Conservation (phyloP, 75 land plant genomes). For the Picea glauca region DNA sequence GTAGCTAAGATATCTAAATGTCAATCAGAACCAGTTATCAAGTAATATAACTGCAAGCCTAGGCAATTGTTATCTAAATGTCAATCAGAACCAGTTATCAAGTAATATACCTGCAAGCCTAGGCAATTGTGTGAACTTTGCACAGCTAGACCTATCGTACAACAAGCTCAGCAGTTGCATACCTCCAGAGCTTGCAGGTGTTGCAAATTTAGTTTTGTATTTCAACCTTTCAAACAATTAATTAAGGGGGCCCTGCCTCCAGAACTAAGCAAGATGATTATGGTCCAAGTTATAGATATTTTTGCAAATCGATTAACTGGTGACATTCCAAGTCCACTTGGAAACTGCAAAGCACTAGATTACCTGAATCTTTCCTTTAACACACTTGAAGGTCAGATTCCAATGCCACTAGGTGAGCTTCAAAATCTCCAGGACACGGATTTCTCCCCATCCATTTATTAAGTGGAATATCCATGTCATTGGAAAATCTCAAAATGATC, state of each 20-base stretch:
- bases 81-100: not conserved
- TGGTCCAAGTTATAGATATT: slow-evolving; percentile 19
- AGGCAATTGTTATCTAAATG: not conserved
- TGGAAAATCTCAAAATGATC: slow-evolving; percentile 8
- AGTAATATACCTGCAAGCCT: not conserved
- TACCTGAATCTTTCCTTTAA: slow-evolving; percentile 16
- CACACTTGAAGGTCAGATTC: slow-evolving; percentile 14
- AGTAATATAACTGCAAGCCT: not conserved
- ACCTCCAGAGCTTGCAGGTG: not conserved
- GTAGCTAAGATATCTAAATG: not conserved
- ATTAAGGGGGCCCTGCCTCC: not conserved
- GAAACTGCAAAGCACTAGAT: slow-evolving; percentile 13
- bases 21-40: not conserved
- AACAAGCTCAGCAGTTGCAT: not conserved
- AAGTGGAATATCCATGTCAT: slow-evolving; percentile 23
- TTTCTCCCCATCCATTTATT: slow-evolving; percentile 23
- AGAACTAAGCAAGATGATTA: slow-evolving; percentile 20
- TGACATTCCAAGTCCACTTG: slow-evolving; percentile 13
- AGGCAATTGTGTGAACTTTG: not conserved
- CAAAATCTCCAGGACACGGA: slow-evolving; percentile 20
- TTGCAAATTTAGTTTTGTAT: not conserved
- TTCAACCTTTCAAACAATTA: not conserved
- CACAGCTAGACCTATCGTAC: not conserved
- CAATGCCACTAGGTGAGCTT: slow-evolving; percentile 15
- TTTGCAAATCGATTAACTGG: slow-evolving; percentile 19